Evolutionary conservation across 768 basidiomycete genomes (phyloP), one percentile per base, ranked within the genome.

Genomic region (Butyriboletus loyo): DNA sequence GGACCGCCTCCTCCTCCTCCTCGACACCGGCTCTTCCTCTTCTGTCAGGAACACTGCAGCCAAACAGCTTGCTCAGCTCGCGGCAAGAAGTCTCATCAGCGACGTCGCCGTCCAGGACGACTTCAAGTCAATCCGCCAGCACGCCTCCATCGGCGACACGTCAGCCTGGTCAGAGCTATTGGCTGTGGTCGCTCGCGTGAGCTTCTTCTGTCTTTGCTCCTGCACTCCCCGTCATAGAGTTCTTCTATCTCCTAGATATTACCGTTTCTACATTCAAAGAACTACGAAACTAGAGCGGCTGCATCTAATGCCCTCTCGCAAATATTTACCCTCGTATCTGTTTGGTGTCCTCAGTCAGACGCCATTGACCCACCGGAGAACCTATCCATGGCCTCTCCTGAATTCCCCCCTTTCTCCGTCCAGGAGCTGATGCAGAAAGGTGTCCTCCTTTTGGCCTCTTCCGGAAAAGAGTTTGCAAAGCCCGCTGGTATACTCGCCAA

Each of bases 21-120:
- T 99, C 56, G 95, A 98, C 70, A 94, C 93, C 34, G 97, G 97
- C 40, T 95, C 96, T 13, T 93, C 93, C 4, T 72, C 81, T 37
- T 87, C 89, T 45, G 87, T 99, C 59, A 83, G 95, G 66, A 85
- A 85, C 56, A 97, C 97, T n/a, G 96, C 97, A 0, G 95, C 95
- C 5, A 94, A 92, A 64, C 97, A 99, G 68, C 78, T 99, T 40
- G 94, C 94, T 0, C 91, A 95, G 57, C 77, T 99, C 47, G 93
- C 93, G 0, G 86, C 83, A 19, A 87, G 92, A 71, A 86, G 86
- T 59, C 87, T 97, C 53, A 84, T 85, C 51, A 85, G 80, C 65
- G 89, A 92, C 76, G 86, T 90, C 47, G 76, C 83, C n/a, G 73
- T 85, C 59, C 87, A 90, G 63, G 88, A 92, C 55, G 85, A 90